Conservation (phyloP, 768 basidiomycete species). For the Porphyrellus cyaneotinctus region DNA sequence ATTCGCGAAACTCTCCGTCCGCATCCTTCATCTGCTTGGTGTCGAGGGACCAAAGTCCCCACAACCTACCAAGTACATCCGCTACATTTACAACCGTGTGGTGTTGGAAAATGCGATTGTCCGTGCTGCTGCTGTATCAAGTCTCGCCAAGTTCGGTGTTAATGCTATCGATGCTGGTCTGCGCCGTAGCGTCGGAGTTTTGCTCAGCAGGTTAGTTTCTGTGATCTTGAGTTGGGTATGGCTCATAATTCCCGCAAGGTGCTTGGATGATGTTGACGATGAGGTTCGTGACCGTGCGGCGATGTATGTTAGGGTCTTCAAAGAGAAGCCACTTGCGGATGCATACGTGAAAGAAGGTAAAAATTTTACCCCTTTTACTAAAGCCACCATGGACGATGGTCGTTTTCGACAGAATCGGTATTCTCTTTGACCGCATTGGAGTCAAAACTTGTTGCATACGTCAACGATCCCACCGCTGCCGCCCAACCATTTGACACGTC, state of each 20-base stretch:
- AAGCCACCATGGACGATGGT: background rate
- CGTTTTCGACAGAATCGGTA: conserved; percentile 69
- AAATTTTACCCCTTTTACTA: conserved; percentile 13
- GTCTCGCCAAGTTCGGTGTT: conserved; percentile 94
- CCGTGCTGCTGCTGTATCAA: conserved; percentile 91
- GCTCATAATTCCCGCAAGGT: conserved; percentile 44
- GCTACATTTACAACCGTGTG: conserved; percentile 99
- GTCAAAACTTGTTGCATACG: conserved; percentile 87
- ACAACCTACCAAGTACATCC: conserved; percentile 98
- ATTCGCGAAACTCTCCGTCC: conserved; percentile 97
- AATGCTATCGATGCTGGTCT: conserved; percentile 75
- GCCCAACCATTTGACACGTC: conserved; percentile 79
- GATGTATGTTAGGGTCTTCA: conserved; percentile 83
- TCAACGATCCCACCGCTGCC: conserved; percentile 73
- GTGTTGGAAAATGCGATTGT: conserved; percentile 98
- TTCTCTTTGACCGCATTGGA: conserved; percentile 90
- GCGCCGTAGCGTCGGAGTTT: conserved; percentile 81
- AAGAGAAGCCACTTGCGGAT: conserved; percentile 75
- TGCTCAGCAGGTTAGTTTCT: conserved; percentile 68
- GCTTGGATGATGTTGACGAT: conserved; percentile 97
- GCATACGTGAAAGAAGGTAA: conserved; percentile 94
- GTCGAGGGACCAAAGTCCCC: conserved; percentile 93
- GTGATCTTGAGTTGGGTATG: background rate
- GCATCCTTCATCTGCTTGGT: conserved; percentile 91
- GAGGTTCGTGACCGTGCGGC: conserved; percentile 98